A percentile compares a stretch with the other conserved stretches of the same genome.
These are phyloP conservation scores for Lactuca sativa DNA, from an alignment of 129 eudicot species.

Conservation along the genomic window DNA sequence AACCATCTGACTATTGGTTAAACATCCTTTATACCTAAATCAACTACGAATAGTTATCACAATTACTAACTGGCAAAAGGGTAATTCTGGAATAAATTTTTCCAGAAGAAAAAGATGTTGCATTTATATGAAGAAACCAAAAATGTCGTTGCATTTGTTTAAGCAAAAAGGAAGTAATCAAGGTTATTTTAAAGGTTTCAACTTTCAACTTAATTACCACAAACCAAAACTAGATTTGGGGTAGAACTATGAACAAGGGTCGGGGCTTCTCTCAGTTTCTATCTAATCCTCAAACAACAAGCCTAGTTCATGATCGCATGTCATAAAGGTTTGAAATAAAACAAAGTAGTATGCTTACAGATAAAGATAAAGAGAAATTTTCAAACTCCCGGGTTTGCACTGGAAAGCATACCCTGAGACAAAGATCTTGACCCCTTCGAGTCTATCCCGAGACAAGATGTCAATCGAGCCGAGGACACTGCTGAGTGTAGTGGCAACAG, in stretches of 20 bases:
- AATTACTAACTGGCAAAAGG: neutral
- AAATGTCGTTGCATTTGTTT: neutral
- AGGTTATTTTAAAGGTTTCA: neutral
- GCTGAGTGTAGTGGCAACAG: conserved; percentile 70
- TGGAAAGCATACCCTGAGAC: conserved; percentile 95
- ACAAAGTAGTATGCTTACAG: conserved; percentile 60
- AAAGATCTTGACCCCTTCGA: conserved; percentile 69
- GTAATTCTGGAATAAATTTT: neutral
- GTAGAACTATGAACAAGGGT: neutral
- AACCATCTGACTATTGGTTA: neutral
- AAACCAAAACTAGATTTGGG: neutral
- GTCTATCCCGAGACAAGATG: conserved; percentile 75
- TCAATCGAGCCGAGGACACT: conserved; percentile 72
- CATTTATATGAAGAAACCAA: neutral
- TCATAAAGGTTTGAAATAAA: neutral
- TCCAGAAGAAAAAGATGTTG: neutral
- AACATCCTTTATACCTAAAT: neutral
- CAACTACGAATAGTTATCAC: neutral
- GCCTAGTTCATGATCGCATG: conserved; percentile 1
- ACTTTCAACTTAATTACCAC: neutral
- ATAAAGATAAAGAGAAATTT: conserved; percentile 40
- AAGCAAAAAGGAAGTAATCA: neutral
- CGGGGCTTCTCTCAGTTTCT: conserved; percentile 1
- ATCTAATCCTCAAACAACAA: conserved; percentile 13
- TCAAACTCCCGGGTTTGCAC: conserved; percentile 96